phyloP scores from a whole-genome alignment of 2,329 filamentous ascomycete species.

The Phoma sp. region DNA sequence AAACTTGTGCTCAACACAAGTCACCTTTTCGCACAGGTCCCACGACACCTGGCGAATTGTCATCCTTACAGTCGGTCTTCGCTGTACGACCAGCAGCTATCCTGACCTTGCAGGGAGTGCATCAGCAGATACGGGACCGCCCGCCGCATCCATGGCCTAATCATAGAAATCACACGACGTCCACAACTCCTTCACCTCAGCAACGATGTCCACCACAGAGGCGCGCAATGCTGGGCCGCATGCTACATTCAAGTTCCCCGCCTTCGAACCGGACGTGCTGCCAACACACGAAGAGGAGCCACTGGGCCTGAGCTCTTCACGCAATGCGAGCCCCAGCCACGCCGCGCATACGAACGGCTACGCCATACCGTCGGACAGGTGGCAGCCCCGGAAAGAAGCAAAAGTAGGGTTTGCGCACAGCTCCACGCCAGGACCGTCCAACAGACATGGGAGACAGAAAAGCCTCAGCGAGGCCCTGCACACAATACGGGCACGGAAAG shows the following conservation, averaged over 20 bases:
- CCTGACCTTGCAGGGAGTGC: slow-evolving; percentile 3
- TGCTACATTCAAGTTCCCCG: slow-evolving; percentile 54
- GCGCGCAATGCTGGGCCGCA: slow-evolving; percentile 39
- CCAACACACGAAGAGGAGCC: slow-evolving; percentile 48
- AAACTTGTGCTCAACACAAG: slow-evolving; percentile 25
- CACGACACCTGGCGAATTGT: slow-evolving; percentile 6
- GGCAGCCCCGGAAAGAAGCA: slow-evolving; percentile 66
- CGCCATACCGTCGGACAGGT: slow-evolving; percentile 58
- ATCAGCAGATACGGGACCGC: slow-evolving; percentile 8
- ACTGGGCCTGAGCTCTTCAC: slow-evolving; percentile 43
- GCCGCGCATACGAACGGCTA: slow-evolving; percentile 33
- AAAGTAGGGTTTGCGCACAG: slow-evolving; percentile 54
- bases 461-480: slow-evolving; percentile 88
- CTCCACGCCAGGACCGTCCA: slow-evolving; percentile 34
- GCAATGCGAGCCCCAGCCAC: slow-evolving; percentile 39
- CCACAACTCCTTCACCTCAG: slow-evolving; percentile 22
- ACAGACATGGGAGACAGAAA: slow-evolving; percentile 74
- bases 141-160: slow-evolving; percentile 41
- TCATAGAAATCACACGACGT: slow-evolving; percentile 22
- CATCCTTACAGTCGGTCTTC: not conserved
- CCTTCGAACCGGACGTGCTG: slow-evolving; percentile 52
- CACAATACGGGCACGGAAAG: slow-evolving; percentile 79
- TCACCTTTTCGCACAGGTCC: slow-evolving; percentile 6
- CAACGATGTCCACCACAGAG: slow-evolving; percentile 40
- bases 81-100: slow-evolving; percentile 5